Evolutionary conservation across 345 rosid genomes (phyloP).

Genomic region (Sonneratia caseolaris): DNA sequence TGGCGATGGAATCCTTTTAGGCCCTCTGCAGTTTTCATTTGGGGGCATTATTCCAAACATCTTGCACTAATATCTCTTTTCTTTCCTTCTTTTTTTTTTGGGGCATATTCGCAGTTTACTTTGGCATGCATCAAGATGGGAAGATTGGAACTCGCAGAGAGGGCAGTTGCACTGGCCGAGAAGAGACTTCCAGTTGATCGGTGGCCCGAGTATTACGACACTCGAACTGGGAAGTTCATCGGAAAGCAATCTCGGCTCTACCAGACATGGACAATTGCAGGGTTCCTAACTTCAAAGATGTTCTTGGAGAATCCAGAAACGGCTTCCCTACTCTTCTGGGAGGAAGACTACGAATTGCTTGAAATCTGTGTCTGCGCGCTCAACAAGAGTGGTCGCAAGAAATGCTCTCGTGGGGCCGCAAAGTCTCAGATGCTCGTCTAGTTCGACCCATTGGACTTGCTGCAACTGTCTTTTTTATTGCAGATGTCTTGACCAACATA

Average conservation of each 20-base stretch:
- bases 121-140: constrained; percentile 97
- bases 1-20: not conserved
- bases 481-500: not conserved
- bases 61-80: not conserved
- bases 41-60: not conserved
- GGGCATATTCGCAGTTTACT: constrained; percentile 50
- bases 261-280: constrained; percentile 94
- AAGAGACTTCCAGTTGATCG: constrained; percentile 58
- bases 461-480: not conserved
- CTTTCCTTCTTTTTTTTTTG: too few relatives aligned
- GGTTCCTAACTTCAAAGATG: constrained; percentile 72
- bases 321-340: constrained; percentile 79
- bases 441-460: constrained; percentile 1
- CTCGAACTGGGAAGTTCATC: constrained; percentile 71
- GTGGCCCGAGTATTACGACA: constrained; percentile 96
- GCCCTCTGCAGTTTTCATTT: not conserved
- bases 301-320: constrained; percentile 67
- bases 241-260: constrained; percentile 84
- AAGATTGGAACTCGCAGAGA: constrained; percentile 60
- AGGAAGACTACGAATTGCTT: constrained; percentile 87
- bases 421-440: constrained; percentile 83
- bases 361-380: constrained; percentile 88
- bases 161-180: constrained; percentile 73
- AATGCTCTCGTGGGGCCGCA: constrained; percentile 87
- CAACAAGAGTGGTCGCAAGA: constrained; percentile 69